Conservation (phyloP, 352 stramenopile species). For the Phytophthora cajani region DNA sequence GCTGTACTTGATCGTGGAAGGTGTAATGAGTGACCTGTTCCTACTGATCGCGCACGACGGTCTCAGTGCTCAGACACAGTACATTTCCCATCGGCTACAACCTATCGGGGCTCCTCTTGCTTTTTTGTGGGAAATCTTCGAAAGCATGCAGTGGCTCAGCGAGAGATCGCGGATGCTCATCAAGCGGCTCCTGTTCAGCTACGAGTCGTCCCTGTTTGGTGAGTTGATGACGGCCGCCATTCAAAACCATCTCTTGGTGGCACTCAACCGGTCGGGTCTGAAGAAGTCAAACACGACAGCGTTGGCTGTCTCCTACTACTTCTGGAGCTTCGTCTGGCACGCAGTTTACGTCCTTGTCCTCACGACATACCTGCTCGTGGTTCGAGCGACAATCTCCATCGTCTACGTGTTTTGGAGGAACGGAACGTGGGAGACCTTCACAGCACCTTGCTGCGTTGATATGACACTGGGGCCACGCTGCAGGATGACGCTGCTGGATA, state of each 20-base stretch:
- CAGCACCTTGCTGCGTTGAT: neutral
- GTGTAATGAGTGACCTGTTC: conserved; percentile 20
- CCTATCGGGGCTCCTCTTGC: neutral
- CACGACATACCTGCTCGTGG: neutral
- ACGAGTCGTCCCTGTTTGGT: conserved; percentile 8
- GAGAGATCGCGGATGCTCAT: neutral
- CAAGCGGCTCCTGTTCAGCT: conserved; percentile 17
- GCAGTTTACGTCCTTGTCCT: neutral
- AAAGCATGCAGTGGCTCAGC: neutral
- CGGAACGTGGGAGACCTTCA: neutral
- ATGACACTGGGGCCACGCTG: neutral
- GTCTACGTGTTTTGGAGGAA: neutral
- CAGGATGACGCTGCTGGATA: neutral
- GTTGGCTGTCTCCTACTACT: conserved; percentile 13
- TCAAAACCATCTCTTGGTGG: conserved; percentile 4
- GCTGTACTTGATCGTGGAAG: conserved; percentile 22
- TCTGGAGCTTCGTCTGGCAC: neutral
- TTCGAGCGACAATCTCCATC: neutral
- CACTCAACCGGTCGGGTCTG: conserved; percentile 11
- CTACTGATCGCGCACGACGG: neutral
- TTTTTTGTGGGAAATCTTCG: neutral
- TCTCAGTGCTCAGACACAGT: neutral
- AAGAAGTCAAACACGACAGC: conserved; percentile 3
- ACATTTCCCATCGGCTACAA: neutral
- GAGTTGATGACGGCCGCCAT: conserved; percentile 10